A percentile compares a stretch with the other conserved stretches of the same genome.
Conservation (phyloP, 495 filamentous ascomycete species). For the Trypethelium eluteriae region DNA sequence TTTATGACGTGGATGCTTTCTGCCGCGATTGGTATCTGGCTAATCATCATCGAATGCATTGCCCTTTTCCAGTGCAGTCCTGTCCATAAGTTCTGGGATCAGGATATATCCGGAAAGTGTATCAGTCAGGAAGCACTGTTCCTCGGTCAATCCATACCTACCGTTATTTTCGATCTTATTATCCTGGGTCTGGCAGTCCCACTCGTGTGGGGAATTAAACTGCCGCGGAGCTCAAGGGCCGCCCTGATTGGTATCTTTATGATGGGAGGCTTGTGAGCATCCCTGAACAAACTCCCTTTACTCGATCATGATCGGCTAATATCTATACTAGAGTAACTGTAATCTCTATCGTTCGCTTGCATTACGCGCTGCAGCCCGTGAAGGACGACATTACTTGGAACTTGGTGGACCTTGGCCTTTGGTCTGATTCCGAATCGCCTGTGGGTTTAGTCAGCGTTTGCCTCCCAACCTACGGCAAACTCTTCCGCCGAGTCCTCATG, state of each 20-base stretch:
- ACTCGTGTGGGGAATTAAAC: neutral
- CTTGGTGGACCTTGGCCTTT: neutral
- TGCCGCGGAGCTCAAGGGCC: neutral
- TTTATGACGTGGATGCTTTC: neutral
- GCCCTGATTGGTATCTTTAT: neutral
- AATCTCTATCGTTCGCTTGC: neutral
- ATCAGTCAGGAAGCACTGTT: conserved; percentile 19
- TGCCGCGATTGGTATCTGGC: neutral
- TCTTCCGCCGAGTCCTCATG: neutral
- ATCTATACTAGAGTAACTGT: neutral
- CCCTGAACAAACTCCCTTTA: neutral
- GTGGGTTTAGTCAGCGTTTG: conserved; percentile 1
- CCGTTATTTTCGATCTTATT: neutral
- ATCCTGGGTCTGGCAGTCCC: neutral
- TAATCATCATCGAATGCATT: conserved; percentile 1
- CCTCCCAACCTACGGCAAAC: neutral
- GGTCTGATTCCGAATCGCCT: neutral
- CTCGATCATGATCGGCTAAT: neutral
- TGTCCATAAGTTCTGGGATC: conserved; percentile 34
- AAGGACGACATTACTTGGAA: neutral
- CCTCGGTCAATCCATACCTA: neutral
- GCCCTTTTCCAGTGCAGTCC: conserved; percentile 37
- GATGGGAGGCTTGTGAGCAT: neutral
- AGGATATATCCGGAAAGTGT: conserved; percentile 27
- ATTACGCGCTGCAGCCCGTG: neutral